Base-by-base conservation (phyloP, 2,329 filamentous ascomycete genomes). In the Aspergillus brasiliensis region DNA sequence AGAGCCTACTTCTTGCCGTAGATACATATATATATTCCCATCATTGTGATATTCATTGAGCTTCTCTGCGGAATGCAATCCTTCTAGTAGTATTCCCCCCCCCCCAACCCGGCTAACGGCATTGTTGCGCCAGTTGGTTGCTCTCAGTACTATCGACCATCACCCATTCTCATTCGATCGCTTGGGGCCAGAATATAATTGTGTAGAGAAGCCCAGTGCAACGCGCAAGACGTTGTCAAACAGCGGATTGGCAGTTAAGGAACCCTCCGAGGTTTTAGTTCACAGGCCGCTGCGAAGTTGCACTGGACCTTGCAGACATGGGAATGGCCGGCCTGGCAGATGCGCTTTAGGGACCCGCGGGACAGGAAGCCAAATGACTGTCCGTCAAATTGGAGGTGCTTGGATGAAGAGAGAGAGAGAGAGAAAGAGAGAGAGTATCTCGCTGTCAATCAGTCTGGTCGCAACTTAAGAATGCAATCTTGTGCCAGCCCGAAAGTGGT, bases 71-170 rank as follows among this genome's bases (percentile, higher is more conserved):
- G 57, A 54, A 56, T 58, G 55, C 57, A 51, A 48, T 51, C 54
- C 57, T 51, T 60, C 46, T 13, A 44, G 31, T 34, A 10, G 28
- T 13, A 8, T 40, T 47, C 53, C 53, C 59, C 56, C 59, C 57
- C 53, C 53, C 59, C 56, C 59, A 54, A 60, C 62, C 53, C 59
- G 62, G 62, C 60, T 58, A 66, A 65, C 60, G 62, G 64, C 62
- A 63, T 60, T 51, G 46, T 57, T 64, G 63, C 58, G 58, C 65
- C 63, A 62, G 52, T 58, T 61, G 48, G 34, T 57, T 53, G 28
- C 27, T 44, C 52, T 55, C 44, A 55, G 52, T 23, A n/a, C 38
- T 17, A 38, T 25, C 34, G 15, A 27, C 8, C 25, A 25, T 54
- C 23, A 21, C 27, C 27, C 25, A 17, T 15, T 38, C 34, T 34